Base-by-base conservation (phyloP, 495 filamentous ascomycete genomes). In the Tuber brumale region DNA sequence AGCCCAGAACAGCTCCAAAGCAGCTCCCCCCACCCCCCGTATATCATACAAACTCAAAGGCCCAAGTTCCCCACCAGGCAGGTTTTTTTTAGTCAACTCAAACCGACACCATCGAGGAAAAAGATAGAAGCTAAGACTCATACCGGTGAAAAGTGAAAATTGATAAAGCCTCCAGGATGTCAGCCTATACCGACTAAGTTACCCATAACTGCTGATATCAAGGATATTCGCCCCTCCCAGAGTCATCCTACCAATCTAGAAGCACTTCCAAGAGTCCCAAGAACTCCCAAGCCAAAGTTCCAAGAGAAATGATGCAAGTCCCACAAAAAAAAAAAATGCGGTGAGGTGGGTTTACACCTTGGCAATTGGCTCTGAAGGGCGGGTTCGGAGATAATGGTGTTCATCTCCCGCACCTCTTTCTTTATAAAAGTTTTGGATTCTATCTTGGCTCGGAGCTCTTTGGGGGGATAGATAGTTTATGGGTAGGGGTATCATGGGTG, bases 221-320 rank as follows among this genome's bases (percentile, higher is more conserved):
- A 69, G 73, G 23, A 31, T 74, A 23, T 66, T 21, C 70, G 39
- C 57, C 78, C 57, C 23, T 6, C 10, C 7, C 21, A n/a, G 48
- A 79, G 73, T 70, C 72, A 78, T n/a, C 44, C 46, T 71, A 35
- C 37, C 69, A 31, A 27, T 37, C 41, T 35, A 48, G 45, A 21
- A 76, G 42, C 72, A 45, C 73, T 43, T 61, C 71, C 51, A 75
- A 35, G 27, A 76, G 69, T 75, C 72, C 78, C 78, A 80, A 80
- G 78, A 80, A 44, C 23, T 35, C 19, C 73, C 73, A 75, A 76
- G 73, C 70, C 70, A 71, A 76, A 46, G 71, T 70, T 70, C 72
- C 70, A 74, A 79, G 78, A 76, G 44, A 37, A 71, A 75, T 48
- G 77, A 80, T 76, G 71, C 76, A 79, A 80, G 76, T 70, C 66